Evolutionary conservation across 306 rosid species (phyloP).

Genomic region (Citrullus mucosospermus): DNA sequence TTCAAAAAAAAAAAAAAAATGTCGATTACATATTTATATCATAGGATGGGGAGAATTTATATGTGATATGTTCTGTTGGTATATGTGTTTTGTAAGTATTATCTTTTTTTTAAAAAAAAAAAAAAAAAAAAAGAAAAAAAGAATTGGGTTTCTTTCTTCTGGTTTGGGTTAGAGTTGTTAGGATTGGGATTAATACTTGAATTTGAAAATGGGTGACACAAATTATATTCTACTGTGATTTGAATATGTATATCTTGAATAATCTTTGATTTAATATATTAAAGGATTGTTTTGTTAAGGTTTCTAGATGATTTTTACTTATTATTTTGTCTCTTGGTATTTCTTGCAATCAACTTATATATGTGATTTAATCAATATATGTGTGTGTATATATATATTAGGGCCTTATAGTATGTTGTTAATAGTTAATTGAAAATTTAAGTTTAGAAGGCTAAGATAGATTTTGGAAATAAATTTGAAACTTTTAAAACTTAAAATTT

Average conservation of each 20-base stretch:
- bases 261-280: neutral
- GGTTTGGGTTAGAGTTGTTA: neutral
- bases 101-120: neutral
- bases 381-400: too few species aligned
- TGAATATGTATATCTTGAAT: neutral
- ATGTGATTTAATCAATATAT: too few species aligned
- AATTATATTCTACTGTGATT: neutral
- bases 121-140: too few species aligned
- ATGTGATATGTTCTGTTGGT: neutral
- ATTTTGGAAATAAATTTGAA: too few species aligned
- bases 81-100: conserved; percentile 1
- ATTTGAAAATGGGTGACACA: neutral
- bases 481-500: too few species aligned
- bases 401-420: too few species aligned
- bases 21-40: neutral
- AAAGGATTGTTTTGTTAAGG: neutral
- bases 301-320: neutral
- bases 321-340: too few species aligned
- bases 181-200: neutral
- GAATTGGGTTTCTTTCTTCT: neutral
- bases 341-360: too few species aligned
- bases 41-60: neutral
- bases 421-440: too few species aligned
- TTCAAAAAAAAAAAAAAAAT: too few species aligned
- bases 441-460: too few species aligned